These are phyloP conservation scores for Fusarium decemcellulare DNA, from an alignment of 2,329 filamentous ascomycete species.

Conservation along the genomic window DNA sequence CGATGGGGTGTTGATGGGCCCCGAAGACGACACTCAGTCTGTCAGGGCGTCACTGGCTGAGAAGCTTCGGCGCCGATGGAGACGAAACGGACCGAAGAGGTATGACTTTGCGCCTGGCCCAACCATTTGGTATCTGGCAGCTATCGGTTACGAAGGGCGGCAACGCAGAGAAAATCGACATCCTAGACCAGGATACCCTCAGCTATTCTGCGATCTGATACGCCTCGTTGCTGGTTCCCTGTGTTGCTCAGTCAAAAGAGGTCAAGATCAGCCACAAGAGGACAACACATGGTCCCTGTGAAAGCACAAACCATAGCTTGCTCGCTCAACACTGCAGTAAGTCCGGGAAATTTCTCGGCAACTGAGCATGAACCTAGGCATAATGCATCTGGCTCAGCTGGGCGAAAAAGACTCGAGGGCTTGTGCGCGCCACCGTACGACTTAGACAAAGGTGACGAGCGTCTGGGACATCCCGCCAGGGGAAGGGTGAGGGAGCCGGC, in stretches of 20 bases:
- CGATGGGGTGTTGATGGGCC: background rate
- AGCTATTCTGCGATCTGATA: background rate
- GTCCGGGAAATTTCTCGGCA: constrained; percentile 2
- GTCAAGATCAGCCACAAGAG: background rate
- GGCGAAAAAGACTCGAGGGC: background rate
- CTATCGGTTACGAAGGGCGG: background rate
- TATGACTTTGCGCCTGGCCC: background rate
- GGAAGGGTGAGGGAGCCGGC: background rate
- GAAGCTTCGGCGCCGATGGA: constrained; percentile 14
- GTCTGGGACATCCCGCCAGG: constrained; percentile 7
- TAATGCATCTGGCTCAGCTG: constrained; percentile 11
- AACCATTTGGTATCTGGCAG: background rate
- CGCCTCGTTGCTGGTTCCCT: background rate
- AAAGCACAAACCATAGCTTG: constrained; percentile 9
- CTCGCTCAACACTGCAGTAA: background rate
- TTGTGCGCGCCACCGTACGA: constrained; percentile 26
- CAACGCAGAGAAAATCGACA: background rate
- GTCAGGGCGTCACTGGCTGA: constrained; percentile 11
- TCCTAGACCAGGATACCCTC: constrained; percentile 9
- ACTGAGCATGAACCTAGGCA: background rate
- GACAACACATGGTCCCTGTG: background rate
- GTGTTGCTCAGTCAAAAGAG: background rate
- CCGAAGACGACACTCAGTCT: constrained; percentile 10
- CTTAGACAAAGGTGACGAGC: constrained; percentile 7
- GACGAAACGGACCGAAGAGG: constrained; percentile 23